These are phyloP conservation scores for Bipolaris sorokiniana DNA, from an alignment of 2,329 filamentous ascomycete species.

Conservation along the genomic window DNA sequence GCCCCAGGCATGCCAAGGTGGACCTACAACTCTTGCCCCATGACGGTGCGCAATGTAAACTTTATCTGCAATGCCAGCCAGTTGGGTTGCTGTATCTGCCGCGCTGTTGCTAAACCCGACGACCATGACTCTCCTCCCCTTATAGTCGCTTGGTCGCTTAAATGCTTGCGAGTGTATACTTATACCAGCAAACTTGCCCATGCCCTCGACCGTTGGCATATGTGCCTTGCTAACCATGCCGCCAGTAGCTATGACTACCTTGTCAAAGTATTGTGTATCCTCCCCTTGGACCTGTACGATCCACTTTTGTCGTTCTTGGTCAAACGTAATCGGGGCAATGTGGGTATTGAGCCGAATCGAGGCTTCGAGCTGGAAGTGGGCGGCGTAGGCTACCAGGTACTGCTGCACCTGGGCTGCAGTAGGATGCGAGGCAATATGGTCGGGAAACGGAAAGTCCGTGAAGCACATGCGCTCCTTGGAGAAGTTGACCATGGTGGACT, in stretches of 20 bases:
- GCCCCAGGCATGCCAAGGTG: background rate
- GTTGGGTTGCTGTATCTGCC: conserved; percentile 32
- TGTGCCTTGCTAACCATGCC: conserved; percentile 24
- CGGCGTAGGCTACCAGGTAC: conserved; percentile 26
- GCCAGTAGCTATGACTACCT: conserved; percentile 30
- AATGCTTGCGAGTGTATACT: conserved; percentile 23
- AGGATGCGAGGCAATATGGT: conserved; percentile 23
- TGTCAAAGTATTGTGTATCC: conserved; percentile 24
- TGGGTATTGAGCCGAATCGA: conserved; percentile 20
- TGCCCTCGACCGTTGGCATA: conserved; percentile 23
- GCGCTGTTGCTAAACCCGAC: conserved; percentile 37
- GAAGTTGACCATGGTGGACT: conserved; percentile 28
- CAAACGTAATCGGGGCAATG: conserved; percentile 20
- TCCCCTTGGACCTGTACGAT: conserved; percentile 12
- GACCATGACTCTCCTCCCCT: conserved; percentile 29
- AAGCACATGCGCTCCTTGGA: conserved; percentile 34
- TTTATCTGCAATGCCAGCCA: conserved; percentile 26
- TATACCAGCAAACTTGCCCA: conserved; percentile 24
- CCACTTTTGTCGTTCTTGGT: conserved; percentile 23
- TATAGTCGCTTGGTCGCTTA: conserved; percentile 22
- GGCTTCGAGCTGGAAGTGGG: conserved; percentile 26
- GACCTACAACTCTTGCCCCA: conserved; percentile 27
- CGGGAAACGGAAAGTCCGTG: conserved; percentile 28
- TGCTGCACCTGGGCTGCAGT: conserved; percentile 28
- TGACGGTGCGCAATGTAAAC: conserved; percentile 34